Evolutionary conservation across 441 rosid species (phyloP), one percentile per base, ranked within the genome.

Genomic region (Capsella rubella): DNA sequence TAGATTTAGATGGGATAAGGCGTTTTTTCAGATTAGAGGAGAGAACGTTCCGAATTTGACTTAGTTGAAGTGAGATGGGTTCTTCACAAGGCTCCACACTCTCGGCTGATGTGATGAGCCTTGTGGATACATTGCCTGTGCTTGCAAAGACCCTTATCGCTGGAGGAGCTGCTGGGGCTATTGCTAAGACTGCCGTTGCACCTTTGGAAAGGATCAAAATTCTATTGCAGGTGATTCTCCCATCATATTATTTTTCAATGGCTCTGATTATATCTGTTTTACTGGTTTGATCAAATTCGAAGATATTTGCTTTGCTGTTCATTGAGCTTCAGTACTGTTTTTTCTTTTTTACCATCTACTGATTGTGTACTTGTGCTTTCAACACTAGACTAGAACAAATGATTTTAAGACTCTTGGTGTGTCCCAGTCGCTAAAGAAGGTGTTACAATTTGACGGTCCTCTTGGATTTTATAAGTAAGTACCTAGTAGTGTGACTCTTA

Each of bases 131-230:
- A 65, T 73, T 95, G 80, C 99, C 99, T 55, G 85, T 89, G 76
- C 89, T 89, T 75, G 93, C 86, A 0, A 92, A 84, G 84, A 97
- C 92, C 77, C 97, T 95, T 54, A 87, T 95, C 70, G 97, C 99
- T 59, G 99, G 99, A 11, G 99, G 97, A 52, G 91, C 88, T 80
- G 99, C 98, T 27, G 99, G 99, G 2, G 97, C 89, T n/a, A 66
- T 95, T 77, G 97, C 98, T 14, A 95, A 95, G 78, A 89, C 97
- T 76, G 90, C 91, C 5, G 92, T 92, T 76, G 99, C 98, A 4
- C 99, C 99, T 28, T 86, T 95, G 52, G 99, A 95, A 67, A 89
- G 99, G 70, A 87, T 76, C 75, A 95, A 95, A 76, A 95, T 95
- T 64, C 89, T 95, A 5, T 78, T 95, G 80, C 99, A 92, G 99